Evolutionary conservation across 768 basidiomycete genomes (phyloP), one percentile per base, ranked within the genome.

Genomic region (Panaeolus papilionaceus): DNA sequence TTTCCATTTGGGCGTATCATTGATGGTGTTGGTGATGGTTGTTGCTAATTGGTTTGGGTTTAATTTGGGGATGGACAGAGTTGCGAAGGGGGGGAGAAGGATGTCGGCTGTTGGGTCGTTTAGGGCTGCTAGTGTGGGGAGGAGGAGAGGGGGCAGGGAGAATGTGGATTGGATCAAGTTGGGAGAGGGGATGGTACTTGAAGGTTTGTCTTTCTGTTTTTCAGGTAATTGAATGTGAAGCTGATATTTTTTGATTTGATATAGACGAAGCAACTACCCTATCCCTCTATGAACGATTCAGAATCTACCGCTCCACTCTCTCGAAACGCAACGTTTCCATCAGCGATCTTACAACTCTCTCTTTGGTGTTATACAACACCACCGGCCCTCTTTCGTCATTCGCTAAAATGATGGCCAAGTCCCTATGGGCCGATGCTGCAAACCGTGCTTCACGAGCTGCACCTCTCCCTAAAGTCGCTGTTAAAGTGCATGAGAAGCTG

Each of bases 1-100:
- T 3, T 84, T 91, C 77, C 92, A 93, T 71, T 79, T 93, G 1
- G 69, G 87, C 26, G 88, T 91, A 12, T 92, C 91, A 12, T 74
- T 88, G 39, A 77, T 90, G 0, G 85, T 93, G 4, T 83, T 94
- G 65, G 74, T 84, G 20, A 86, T 89, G 67, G 80, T 91, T 38
- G 66, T 88, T 4, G 73, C 73, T 14, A 78, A 71, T 47, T 82
- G 79, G 80, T 38, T 75, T 38, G 77, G 81, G 75, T 80, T 70
- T 61, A 72, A 62, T n/a, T n/a, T 70, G 39, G 68, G 65, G 6
- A 38, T 70, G 51, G 68, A 70, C 37, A 71, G 71, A 65, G 58
- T 64, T 33, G 65, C 70, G 14, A 66, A 64, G 40, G 47, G 66
- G 45, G 67, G 66, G n/a, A 61, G 65, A 66, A 69, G 65, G 6